Conservation (phyloP, 495 filamentous ascomycete species). For the Penicillium paradoxum region DNA sequence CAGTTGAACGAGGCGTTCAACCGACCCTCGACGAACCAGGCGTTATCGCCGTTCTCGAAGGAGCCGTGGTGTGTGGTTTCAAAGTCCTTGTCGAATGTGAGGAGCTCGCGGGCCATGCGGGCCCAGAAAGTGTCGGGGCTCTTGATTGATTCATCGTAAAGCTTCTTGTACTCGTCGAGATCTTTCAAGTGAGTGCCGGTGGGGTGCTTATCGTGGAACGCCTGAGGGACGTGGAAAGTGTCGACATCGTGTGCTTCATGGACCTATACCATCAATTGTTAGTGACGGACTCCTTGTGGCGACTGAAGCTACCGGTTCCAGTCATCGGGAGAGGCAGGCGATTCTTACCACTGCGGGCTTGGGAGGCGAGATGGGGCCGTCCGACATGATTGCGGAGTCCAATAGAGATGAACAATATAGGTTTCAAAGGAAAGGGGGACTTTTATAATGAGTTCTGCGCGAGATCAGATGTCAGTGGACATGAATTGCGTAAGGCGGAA, state of each 20-base stretch:
- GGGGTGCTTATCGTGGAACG: constrained; percentile 65
- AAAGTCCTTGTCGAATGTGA: constrained; percentile 89
- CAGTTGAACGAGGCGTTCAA: constrained; percentile 97
- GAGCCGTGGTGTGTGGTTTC: constrained; percentile 80
- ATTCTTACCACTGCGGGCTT: constrained; percentile 61
- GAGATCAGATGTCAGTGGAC: constrained; percentile 1
- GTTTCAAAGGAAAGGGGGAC: neutral
- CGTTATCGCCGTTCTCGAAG: constrained; percentile 74
- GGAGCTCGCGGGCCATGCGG: constrained; percentile 75
- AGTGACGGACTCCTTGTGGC: neutral
- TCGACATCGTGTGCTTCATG: constrained; percentile 80
- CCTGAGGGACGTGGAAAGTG: constrained; percentile 67
- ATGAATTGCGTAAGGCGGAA: neutral
- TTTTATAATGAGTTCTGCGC: neutral
- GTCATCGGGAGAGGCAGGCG: neutral
- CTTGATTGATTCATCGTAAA: constrained; percentile 96
- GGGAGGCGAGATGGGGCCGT: constrained; percentile 48
- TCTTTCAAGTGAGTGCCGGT: constrained; percentile 60
- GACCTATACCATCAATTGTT: constrained; percentile 24
- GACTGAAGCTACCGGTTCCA: neutral
- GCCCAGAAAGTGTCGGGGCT: constrained; percentile 91
- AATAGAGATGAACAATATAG: neutral
- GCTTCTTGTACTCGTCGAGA: constrained; percentile 81
- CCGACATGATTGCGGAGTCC: constrained; percentile 54
- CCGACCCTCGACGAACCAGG: constrained; percentile 92